Base-by-base conservation (phyloP, 2,329 filamentous ascomycete species). In the Dryadomyces sulphureus region DNA sequence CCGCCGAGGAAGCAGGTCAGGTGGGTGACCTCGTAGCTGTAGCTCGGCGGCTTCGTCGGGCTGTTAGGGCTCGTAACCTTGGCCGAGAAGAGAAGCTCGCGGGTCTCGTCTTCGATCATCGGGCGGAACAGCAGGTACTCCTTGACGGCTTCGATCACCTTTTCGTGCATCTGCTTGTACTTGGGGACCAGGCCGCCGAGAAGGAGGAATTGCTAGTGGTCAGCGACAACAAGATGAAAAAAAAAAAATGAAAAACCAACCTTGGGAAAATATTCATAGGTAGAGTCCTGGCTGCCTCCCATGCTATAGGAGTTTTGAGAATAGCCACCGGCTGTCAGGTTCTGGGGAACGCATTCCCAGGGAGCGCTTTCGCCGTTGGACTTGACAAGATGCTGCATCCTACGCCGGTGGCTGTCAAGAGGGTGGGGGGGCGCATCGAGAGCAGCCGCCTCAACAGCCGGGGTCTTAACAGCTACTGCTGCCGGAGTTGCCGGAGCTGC, bases 61-160 rank as follows among this genome's bases (percentile, higher is more conserved):
- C n/a, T n/a, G 14, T 69, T 68, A 1, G 55, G 59, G 9, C 72
- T 69, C 41, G 58, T 65, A n/a, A 75, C 60, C 53, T 77, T 78
- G 21, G 82, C 81, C 0, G 84, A 76, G 50, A 92, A 77, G 3
- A 92, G 69, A n/a, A 92, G 74, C 49, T 90, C 76, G 44, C 74
- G 74, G 45, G 75, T 67, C 7, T 72, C 66, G 25, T 75, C 72
- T 7, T 77, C 73, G 19, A 78, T 73, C 76, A 92, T 82, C 1
- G 88, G 87, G 5, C 81, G 74, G 62, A 77, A 94, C 48, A 94
- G 75, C 9, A 94, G 69, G 59, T 84, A 73, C 52, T 86, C 71
- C 53, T 83, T 82, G 32, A 81, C 75, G 0, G 77, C 77, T 5
- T 81, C 74, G 25, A 81, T 73, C 4, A 78, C 73, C 47, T 74